Evolutionary conservation across 805 yeast genomes (phyloP).

Genomic region (Nakazawaea laoshanensis): DNA sequence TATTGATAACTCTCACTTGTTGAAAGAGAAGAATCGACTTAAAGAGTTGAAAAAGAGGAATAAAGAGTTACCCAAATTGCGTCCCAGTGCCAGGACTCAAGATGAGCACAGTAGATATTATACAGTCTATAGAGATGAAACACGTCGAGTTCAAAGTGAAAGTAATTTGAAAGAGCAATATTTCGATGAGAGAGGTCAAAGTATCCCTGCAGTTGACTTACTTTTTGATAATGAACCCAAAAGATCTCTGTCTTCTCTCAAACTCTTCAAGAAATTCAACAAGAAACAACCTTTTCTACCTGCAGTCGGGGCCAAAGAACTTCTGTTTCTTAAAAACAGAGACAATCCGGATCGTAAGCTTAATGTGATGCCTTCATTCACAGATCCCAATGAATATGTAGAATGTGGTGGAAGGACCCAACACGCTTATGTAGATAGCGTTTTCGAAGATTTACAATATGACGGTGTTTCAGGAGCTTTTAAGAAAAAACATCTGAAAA

Average conservation of each 20-base stretch:
- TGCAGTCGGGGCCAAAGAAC: slow-evolving; percentile 6
- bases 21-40: background rate
- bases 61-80: background rate
- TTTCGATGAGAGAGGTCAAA: slow-evolving; percentile 3
- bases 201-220: slow-evolving; percentile 7
- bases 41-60: background rate
- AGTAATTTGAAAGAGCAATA: background rate
- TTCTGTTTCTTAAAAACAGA: background rate
- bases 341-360: background rate
- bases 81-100: no score
- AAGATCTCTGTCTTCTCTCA: background rate
- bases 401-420: background rate
- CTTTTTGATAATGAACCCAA: slow-evolving; percentile 2
- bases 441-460: slow-evolving; percentile 1
- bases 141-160: no score
- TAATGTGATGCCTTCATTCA: slow-evolving; percentile 10
- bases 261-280: slow-evolving; percentile 3
- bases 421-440: slow-evolving; percentile 3
- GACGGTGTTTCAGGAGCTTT: background rate
- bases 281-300: background rate
- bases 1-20: background rate
- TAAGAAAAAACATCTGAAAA: background rate
- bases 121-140: slow-evolving; percentile 4
- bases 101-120: slow-evolving; percentile 1
- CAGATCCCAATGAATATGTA: background rate